Evolutionary conservation across 805 yeast genomes (phyloP), one percentile per base, ranked within the genome.

Genomic region (Metschnikowia kofuensis): DNA sequence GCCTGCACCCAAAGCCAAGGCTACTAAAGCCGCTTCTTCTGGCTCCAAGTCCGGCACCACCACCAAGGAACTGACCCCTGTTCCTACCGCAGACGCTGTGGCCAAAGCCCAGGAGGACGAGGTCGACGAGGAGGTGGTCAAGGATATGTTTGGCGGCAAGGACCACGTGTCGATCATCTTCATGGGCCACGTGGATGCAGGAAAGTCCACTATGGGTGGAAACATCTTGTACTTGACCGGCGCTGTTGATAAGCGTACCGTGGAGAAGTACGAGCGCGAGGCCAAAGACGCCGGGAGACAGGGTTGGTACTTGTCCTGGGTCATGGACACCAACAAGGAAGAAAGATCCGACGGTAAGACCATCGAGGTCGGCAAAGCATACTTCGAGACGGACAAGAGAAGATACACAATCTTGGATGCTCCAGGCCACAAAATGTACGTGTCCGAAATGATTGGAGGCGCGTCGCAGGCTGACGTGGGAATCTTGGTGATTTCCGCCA

Each of bases 161-260:
- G 99, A 92, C 68, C 99, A 94, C 74, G 81, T 94, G 67, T 91
- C 97, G 15, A 86, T 94, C 60, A 89, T 94, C 59, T 94, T 94
- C 74, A 94, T 94, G 98, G 99, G 99, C 61, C 99, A 94, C 67
- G 99, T 94, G 58, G 99, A 94, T 79, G 99, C 99, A 34, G 99
- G 99, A 68, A 94, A 94, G 72, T 89, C 97, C 45, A 94, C 99
- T 52, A 92, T 94, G 96, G 99, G 99, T 68, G 99, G 99, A 74
- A 94, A 94, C 72, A 76, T 94, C 59, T 79, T 94, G 56, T 92
- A 78, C 66, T 76, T 94, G 64, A 92, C 98, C 21, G 98, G 98
- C 53, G 89, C 97, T 42, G 99, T 94, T 52, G 99, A 94, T 72
- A 94, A 94, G 79, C 88, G 99, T 76, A 92, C 97, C 16, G 94